Percentiles rank a stretch among this genome's conserved stretches.
Evolutionary conservation across 2,329 filamentous ascomycete genomes (phyloP).

Genomic region (Ceratocystis ficicola): DNA sequence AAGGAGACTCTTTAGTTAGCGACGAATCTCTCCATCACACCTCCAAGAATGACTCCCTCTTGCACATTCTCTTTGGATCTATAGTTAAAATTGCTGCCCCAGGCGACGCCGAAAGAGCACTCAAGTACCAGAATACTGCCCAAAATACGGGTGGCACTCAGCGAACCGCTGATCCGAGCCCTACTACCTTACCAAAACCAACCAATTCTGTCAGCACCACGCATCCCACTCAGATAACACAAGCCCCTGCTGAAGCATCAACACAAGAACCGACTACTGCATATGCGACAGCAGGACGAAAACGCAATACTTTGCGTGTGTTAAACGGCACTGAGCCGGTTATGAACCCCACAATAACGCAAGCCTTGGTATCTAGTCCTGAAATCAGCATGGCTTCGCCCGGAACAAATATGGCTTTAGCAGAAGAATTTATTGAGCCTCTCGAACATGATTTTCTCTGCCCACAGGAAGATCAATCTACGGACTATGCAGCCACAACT

Average conservation of each 20-base stretch:
- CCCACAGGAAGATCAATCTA: background rate
- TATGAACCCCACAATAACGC: background rate
- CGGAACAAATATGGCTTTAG: background rate
- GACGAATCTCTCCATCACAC: conserved; percentile 84
- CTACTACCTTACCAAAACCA: background rate
- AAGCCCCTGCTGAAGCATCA: background rate
- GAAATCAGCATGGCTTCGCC: background rate
- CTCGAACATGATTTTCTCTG: background rate
- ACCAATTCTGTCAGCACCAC: background rate
- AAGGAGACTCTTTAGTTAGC: conserved; percentile 86
- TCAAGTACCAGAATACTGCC: conserved; percentile 10
- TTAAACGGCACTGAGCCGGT: conserved; percentile 24
- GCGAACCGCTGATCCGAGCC: background rate
- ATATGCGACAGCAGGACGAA: conserved; percentile 1
- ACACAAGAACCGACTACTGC: background rate
- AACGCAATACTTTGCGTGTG: conserved; percentile 17
- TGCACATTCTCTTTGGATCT: conserved; percentile 63
- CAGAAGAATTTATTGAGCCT: conserved; percentile 7
- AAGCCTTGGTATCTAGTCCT: background rate
- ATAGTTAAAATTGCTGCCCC: conserved; percentile 41
- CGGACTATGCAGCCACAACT: conserved; percentile 7
- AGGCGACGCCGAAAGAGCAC: conserved; percentile 20
- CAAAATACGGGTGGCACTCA: conserved; percentile 2
- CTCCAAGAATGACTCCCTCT: conserved; percentile 72
- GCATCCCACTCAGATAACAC: background rate